Conservation (phyloP, 2,329 filamentous ascomycete species). For the Alternaria infectoria region DNA sequence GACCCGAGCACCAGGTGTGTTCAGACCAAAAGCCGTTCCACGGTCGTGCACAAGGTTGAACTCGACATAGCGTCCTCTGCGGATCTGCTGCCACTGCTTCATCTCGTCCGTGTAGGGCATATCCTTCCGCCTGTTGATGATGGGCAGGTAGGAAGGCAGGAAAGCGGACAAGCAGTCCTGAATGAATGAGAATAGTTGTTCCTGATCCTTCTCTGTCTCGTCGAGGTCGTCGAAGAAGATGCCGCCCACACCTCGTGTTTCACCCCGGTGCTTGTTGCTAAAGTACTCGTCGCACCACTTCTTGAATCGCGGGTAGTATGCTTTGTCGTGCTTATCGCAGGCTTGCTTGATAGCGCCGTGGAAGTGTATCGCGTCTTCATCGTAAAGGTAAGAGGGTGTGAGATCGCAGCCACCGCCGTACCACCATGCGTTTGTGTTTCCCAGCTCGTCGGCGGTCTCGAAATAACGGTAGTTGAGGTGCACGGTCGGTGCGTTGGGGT, state of each 20-base stretch:
- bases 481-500: constrained; percentile 96
- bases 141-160: constrained; percentile 87
- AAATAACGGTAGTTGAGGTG: constrained; percentile 99
- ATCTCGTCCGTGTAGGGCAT: constrained; percentile 86
- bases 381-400: constrained; percentile 92
- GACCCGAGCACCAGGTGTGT: constrained; percentile 87
- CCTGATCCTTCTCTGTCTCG: constrained; percentile 81
- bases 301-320: constrained; percentile 94
- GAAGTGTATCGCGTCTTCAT: constrained; percentile 97
- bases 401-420: constrained; percentile 95
- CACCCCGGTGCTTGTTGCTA: constrained; percentile 86
- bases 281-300: constrained; percentile 99
- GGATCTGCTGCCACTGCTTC: constrained; percentile 96
- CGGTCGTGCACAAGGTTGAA: constrained; percentile 98
- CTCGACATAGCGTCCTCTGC: constrained; percentile 94
- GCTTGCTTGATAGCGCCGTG: constrained; percentile 90
- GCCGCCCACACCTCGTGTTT: constrained; percentile 86
- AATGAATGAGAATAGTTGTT: constrained; percentile 88
- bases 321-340: constrained; percentile 91
- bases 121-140: constrained; percentile 85
- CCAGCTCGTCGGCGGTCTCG: constrained; percentile 87
- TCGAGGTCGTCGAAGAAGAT: constrained; percentile 99
- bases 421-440: constrained; percentile 90
- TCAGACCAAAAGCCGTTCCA: constrained; percentile 91
- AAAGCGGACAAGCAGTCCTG: constrained; percentile 87